A percentile compares a stretch with the other conserved stretches of the same genome.
These are phyloP conservation scores for Solanum commersonii DNA, from an alignment of 257 asterid genomes.

Conservation along the genomic window DNA sequence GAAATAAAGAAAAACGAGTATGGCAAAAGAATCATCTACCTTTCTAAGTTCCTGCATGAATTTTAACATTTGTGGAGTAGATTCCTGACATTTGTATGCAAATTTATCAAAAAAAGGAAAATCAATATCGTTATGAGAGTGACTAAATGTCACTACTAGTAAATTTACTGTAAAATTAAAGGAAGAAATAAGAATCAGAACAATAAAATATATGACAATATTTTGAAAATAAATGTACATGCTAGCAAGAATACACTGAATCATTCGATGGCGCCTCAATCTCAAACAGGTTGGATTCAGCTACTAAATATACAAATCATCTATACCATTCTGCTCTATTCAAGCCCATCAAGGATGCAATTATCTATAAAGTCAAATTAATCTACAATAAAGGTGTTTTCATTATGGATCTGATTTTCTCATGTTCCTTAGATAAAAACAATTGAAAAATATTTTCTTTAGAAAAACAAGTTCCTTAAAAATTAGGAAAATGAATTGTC, in stretches of 20 bases:
- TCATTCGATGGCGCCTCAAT: not conserved
- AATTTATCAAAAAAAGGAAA: not conserved
- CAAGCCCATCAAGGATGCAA: not conserved
- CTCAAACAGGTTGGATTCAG: not conserved
- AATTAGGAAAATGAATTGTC: no score
- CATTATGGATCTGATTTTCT: not conserved
- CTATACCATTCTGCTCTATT: not conserved
- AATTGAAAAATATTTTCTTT: no score
- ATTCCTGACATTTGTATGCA: constrained; percentile 30
- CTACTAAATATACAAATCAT: not conserved
- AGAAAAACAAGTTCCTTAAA: no score
- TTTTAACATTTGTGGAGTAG: constrained; percentile 59
- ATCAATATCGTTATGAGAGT: not conserved
- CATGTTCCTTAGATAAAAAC: not conserved
- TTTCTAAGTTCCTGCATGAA: constrained; percentile 73
- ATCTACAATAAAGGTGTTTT: not conserved
- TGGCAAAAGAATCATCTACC: constrained; percentile 24
- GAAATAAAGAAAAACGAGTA: not conserved
- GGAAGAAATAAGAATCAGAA: not conserved
- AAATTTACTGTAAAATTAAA: not conserved
- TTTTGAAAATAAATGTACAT: not conserved
- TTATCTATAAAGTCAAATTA: not conserved
- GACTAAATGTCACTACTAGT: not conserved
- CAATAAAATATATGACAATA: not conserved
- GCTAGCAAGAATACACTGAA: not conserved